Evolutionary conservation across 768 basidiomycete genomes (phyloP), one percentile per base, ranked within the genome.

Genomic region (Saitozyma sp.): DNA sequence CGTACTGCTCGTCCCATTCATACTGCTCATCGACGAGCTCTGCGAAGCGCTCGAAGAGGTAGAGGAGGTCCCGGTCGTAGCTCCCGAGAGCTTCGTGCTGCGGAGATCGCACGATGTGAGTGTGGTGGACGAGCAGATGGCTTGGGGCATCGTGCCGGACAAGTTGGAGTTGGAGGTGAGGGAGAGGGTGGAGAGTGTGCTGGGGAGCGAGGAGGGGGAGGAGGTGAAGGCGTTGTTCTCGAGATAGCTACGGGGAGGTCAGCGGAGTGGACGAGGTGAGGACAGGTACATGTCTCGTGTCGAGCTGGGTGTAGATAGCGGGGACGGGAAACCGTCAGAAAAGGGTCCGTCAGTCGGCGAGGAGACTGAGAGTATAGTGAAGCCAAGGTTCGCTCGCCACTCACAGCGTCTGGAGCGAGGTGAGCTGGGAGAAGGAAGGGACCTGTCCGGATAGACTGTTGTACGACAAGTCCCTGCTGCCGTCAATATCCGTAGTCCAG

Each of bases 391-490:
- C 9, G 56, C 57, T 39, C 8, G 11, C 8, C 11, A 68, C 73
- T 65, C 39, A 77, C 73, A 79, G 64, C n/a, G 78, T 76, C 37
- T 67, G 60, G 0, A 79, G 58, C 3, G 62, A 58, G 3, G 63
- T 65, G 8, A 79, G 57, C 7, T 53, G 20, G 13, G 64, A 41
- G 54, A 77, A 67, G 11, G 68, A 59, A 0, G 78, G 76, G 11
- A 76, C 59, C 9, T 67, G 45, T 7, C 78, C 76, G 7, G 62
- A 52, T 10, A 80, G 58, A 1, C 69, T 60, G 55, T 80, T 80
- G 57, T 63, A 78, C 3, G 79, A 80, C 10, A 80, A 52, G 57
- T 80, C 79, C 11, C 75, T 78, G 56, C 13, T 11, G n/a, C 29
- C 16, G 49, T 63, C 49, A 63, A 56, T 49, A 14, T 45, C 16